These are phyloP conservation scores for Tolypocladium cylindrosporum DNA, from an alignment of 2,329 filamentous ascomycete genomes.

Conservation along the genomic window DNA sequence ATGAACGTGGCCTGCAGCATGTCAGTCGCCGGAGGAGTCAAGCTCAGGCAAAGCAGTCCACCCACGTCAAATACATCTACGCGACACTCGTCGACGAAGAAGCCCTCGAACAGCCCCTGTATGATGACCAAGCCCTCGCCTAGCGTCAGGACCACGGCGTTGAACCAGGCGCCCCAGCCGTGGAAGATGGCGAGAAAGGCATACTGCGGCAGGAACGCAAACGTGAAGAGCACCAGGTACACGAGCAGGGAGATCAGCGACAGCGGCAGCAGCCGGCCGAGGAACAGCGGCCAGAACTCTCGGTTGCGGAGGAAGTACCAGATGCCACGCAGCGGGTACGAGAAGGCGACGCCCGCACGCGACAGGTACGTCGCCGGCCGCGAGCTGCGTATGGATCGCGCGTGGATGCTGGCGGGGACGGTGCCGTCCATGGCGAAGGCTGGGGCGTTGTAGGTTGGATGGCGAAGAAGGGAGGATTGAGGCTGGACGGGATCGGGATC, in stretches of 20 bases:
- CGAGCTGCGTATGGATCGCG: slow-evolving; percentile 2
- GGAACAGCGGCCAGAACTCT: slow-evolving; percentile 75
- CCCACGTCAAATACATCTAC: slow-evolving; percentile 78
- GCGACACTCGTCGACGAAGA: slow-evolving; percentile 69
- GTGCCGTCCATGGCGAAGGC: slow-evolving; percentile 5
- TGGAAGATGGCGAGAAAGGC: slow-evolving; percentile 87
- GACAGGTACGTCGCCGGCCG: slow-evolving; percentile 31
- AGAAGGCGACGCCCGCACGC: slow-evolving; percentile 35
- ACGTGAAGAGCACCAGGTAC: slow-evolving; percentile 77
- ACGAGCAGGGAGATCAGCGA: slow-evolving; percentile 74
- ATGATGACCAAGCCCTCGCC: slow-evolving; percentile 69
- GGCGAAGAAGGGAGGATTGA: not conserved
- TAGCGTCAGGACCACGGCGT: slow-evolving; percentile 78
- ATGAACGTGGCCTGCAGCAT: slow-evolving; percentile 55
- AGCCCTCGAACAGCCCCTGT: slow-evolving; percentile 61
- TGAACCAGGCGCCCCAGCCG: slow-evolving; percentile 78
- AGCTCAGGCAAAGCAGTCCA: not conserved
- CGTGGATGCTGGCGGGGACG: slow-evolving; percentile 2
- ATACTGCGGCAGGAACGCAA: slow-evolving; percentile 80
- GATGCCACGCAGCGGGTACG: slow-evolving; percentile 60
- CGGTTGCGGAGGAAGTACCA: slow-evolving; percentile 70
- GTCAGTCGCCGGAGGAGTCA: not conserved
- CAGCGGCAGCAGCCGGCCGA: slow-evolving; percentile 67
- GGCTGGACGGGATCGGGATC: not conserved
- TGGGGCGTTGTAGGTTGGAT: not conserved